Percentiles rank a stretch among this genome's conserved stretches.
phyloP scores from a whole-genome alignment of 768 basidiomycete genomes.

The Astraeus odoratus region DNA sequence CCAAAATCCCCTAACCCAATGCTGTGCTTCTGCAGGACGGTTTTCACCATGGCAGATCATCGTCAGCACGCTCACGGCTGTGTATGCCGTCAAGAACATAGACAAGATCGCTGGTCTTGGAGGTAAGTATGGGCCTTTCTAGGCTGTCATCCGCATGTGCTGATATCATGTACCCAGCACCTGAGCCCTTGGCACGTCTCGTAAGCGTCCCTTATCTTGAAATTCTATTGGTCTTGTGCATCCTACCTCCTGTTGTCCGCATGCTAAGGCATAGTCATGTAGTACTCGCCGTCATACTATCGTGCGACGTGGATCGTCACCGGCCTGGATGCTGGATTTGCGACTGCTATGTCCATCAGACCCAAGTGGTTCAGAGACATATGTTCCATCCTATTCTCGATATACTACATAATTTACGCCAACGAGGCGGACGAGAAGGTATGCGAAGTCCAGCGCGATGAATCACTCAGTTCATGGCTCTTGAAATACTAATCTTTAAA shows the following conservation, averaged over 20 bases:
- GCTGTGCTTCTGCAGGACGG: conserved; percentile 41
- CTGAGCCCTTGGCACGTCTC: conserved; percentile 85
- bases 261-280: not conserved
- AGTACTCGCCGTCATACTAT: conserved; percentile 93
- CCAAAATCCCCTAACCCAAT: not conserved
- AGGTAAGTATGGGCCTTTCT: conserved; percentile 35
- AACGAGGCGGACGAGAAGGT: conserved; percentile 97
- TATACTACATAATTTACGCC: conserved; percentile 85
- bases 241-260: conserved; percentile 1
- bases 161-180: conserved; percentile 44
- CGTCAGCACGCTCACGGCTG: conserved; percentile 72
- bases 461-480: not conserved
- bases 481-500: not conserved
- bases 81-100: conserved; percentile 80
- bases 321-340: conserved; percentile 95
- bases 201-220: conserved; percentile 35
- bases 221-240: not conserved
- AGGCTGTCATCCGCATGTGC: not conserved
- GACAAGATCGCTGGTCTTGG: conserved; percentile 81
- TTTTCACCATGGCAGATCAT: conserved; percentile 98
- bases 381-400: conserved; percentile 75
- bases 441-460: conserved; percentile 10
- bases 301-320: conserved; percentile 93
- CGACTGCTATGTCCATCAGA: conserved; percentile 88
- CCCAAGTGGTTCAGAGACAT: conserved; percentile 90